Evolutionary conservation across 148 eudicot genomes (phyloP), one percentile per base, ranked within the genome.

Genomic region (Chenopodium quinoa): DNA sequence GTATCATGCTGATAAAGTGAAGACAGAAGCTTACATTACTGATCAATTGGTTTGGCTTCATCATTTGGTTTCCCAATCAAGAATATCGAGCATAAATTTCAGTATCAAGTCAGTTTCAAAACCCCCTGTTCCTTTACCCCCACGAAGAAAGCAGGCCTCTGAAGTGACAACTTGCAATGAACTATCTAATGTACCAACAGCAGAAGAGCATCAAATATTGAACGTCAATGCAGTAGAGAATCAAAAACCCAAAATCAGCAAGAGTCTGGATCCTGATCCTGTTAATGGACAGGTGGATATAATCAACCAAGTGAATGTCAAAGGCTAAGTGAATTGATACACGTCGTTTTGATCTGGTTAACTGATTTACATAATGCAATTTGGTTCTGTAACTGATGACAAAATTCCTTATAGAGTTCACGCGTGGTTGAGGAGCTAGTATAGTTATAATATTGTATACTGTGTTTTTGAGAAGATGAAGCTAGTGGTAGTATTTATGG

Each of bases 1-100:
- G 73, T 90, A 93, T 82, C 91, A 95, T 67, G 97, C 97, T n/a
- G 92, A 95, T 86, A 91, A 86, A 86, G 81, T 54, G 69, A 93
- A 85, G 79, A 91, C 93, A 17, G 99, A 95, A 86, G 88, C 90
- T 79, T 89, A 82, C 83, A 90, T 95, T 5, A 84, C 91, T 54
- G 92, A 93, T 34, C 90, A 91, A 74, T 80, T 95, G 58, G 78
- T 89, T 37, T 92, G 97, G 97, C 99, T 95, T 79, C 93, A 93
- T 77, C 86, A 85, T 86, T 82, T 95, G 80, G 84, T 90, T 27
- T 84, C 75, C 65, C 89, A 78, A 58, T 75, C 88, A 47, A 91
- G 90, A 86, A 82, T 73, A 52, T 50, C 73, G 31, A 78, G 68
- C 50, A 78, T 79, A 63, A 80, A 84, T 78, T 75, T 77, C 27